Base-by-base conservation (phyloP, 2,329 filamentous ascomycete genomes). In the Onygenales sp. region DNA sequence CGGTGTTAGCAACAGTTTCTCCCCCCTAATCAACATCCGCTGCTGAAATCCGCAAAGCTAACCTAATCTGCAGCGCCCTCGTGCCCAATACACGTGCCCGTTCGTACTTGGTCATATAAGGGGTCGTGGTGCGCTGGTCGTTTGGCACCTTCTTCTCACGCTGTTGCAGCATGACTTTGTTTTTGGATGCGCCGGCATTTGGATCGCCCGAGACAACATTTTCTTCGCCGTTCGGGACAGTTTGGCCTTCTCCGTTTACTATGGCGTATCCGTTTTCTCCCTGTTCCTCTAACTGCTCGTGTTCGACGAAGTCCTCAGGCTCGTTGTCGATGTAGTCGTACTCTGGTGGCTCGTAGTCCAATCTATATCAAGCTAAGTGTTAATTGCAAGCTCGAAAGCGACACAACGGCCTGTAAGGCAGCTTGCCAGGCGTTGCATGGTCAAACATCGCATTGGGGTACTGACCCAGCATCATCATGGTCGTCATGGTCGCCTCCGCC, bases 81-180 rank as follows among this genome's bases (percentile, higher is more conserved):
- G 93, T 97, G 47, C 93, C 93, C 59, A 98, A 75, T 55, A 98
- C 92, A 66, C 93, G 84, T 58, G 93, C 93, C 63, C 85, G 83
- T 78, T 98, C 93, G 74, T 98, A 98, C 76, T 98, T 98, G 61
- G 93, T 98, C 92, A 98, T 95, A 75, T 96, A 98, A 2, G 92
- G 93, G 32, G 93, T 98, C 7, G 93, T 98, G 27, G 83, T 87
- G 63, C 93, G 84, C 73, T 95, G 82, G 60, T 91, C 87, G 61
- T 89, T 87, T 54, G 90, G 81, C 49, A 98, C 92, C 75, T 89
- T 94, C 81, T 94, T 96, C 73, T 91, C 76, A 66, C 79, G 78
- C 57, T 80, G 66, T 60, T 76, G 75, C 60, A 79, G 73, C 66
- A 83, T 76, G 35, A 78, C 78, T 58, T 82, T 83, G 57, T 76